A percentile compares a stretch with the other conserved stretches of the same genome.
Conservation (phyloP, 2,329 filamentous ascomycete genomes). For the Xylaria sp. region DNA sequence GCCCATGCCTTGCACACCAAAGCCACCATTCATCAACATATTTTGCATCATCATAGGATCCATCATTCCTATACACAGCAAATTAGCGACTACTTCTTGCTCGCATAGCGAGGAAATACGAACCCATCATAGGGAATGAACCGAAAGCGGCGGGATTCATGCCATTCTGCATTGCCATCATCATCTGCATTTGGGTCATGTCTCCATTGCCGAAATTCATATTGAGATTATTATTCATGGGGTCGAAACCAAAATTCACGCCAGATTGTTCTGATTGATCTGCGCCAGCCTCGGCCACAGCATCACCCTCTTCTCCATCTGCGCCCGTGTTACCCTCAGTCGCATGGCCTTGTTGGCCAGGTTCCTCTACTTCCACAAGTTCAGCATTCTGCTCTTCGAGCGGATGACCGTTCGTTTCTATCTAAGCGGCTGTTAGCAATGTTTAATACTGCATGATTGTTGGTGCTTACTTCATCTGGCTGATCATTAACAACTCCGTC, state of each 20-base stretch:
- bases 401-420: constrained; percentile 12
- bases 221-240: constrained; percentile 56
- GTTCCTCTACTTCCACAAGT: constrained; percentile 24
- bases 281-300: constrained; percentile 40
- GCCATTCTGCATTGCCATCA: constrained; percentile 77
- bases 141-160: constrained; percentile 62
- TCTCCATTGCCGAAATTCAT: constrained; percentile 69
- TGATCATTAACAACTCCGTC: constrained; percentile 4
- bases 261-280: constrained; percentile 39
- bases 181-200: constrained; percentile 79
- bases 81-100: constrained; percentile 39
- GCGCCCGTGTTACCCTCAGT: constrained; percentile 20
- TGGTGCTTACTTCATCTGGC: constrained; percentile 16
- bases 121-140: constrained; percentile 85
- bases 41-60: constrained; percentile 77
- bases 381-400: constrained; percentile 25
- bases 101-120: constrained; percentile 7
- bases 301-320: constrained; percentile 39
- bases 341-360: constrained; percentile 22
- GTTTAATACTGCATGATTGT: neutral
- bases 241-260: constrained; percentile 43
- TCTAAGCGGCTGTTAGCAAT: constrained; percentile 21
- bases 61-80: constrained; percentile 72
- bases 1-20: constrained; percentile 76
- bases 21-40: constrained; percentile 80